These are phyloP conservation scores for Cercospora zeina DNA, from an alignment of 2,329 filamentous ascomycete species.

Conservation along the genomic window DNA sequence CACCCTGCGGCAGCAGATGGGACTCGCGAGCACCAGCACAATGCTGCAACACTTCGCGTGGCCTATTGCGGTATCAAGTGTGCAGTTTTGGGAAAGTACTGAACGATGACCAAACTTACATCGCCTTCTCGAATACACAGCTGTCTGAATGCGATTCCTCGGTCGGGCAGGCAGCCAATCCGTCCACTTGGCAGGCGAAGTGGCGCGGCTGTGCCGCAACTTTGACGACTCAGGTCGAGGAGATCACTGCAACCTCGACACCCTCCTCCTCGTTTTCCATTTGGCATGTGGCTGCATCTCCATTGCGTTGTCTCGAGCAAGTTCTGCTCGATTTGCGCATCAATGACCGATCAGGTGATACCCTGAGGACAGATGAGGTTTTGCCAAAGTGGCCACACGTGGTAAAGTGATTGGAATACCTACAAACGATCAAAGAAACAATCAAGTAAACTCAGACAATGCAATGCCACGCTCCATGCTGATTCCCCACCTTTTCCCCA, in stretches of 20 bases:
- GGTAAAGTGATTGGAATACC: background rate
- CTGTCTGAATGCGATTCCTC: background rate
- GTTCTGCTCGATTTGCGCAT: background rate
- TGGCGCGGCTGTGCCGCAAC: background rate
- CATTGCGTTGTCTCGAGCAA: background rate
- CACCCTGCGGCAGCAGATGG: no score
- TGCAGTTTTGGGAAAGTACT: no score
- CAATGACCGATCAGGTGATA: background rate
- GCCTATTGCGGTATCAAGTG: no score
- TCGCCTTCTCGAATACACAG: background rate
- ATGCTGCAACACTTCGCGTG: no score
- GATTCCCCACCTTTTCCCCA: background rate
- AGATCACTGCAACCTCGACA: no score
- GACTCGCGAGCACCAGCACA: no score
- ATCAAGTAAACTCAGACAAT: background rate
- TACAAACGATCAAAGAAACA: background rate
- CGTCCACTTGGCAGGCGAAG: background rate
- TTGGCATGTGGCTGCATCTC: no score
- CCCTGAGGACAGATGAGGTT: background rate
- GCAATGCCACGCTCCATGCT: constrained; percentile 17
- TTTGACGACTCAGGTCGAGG: background rate
- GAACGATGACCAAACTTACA: no score
- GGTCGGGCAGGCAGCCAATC: background rate
- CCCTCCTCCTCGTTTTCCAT: no score
- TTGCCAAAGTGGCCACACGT: background rate